phyloP scores from a whole-genome alignment of 2,329 filamentous ascomycete genomes.

The Emmonsia crescens region DNA sequence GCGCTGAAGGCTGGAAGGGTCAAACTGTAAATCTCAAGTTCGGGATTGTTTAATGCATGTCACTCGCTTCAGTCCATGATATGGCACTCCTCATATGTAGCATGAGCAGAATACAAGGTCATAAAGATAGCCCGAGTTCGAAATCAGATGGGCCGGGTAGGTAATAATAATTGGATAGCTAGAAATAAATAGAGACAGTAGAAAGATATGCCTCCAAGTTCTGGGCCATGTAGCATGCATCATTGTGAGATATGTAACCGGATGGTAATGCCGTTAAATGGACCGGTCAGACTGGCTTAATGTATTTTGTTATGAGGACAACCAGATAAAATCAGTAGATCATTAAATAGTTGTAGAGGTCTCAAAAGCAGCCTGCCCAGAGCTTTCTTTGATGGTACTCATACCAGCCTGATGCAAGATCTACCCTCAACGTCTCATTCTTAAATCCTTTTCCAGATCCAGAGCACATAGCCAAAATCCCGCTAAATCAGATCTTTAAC shows the following conservation, averaged over 20 bases:
- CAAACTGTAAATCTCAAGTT: constrained; percentile 28
- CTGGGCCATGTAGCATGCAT: not conserved
- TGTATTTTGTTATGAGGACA: not conserved
- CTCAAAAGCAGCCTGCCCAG: not conserved
- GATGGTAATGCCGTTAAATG: not conserved
- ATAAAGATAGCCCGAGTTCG: not conserved
- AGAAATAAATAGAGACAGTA: not conserved
- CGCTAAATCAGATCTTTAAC: not conserved
- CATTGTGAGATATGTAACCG: not conserved
- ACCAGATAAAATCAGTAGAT: not conserved
- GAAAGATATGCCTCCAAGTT: not conserved
- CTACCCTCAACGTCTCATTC: not conserved
- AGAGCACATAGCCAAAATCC: not conserved
- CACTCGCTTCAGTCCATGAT: not conserved
- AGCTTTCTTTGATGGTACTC: not conserved
- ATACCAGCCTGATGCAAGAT: not conserved
- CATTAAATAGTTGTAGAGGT: not conserved
- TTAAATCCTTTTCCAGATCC: not conserved
- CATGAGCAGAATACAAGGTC: not conserved
- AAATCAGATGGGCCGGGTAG: not conserved
- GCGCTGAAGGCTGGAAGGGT: constrained; percentile 34
- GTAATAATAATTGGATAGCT: not conserved
- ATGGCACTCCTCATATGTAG: not conserved
- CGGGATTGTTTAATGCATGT: not conserved
- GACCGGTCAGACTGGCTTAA: not conserved